Conservation (phyloP, 2,329 filamentous ascomycete species). For the Penicillium sclerotigenum region DNA sequence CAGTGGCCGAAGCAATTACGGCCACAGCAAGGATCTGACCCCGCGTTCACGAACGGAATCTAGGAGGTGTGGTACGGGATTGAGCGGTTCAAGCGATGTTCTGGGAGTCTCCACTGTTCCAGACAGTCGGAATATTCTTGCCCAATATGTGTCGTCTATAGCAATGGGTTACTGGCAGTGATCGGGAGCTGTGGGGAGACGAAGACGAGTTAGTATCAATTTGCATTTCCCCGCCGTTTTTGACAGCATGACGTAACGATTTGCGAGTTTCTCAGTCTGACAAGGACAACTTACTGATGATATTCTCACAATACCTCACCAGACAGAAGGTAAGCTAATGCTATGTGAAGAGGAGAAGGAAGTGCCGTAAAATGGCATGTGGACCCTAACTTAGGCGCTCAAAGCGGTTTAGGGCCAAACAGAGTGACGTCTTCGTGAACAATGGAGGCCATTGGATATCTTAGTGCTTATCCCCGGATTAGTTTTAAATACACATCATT, state of each 20-base stretch:
- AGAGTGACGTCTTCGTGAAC: slow-evolving; percentile 32
- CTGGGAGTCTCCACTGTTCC: background rate
- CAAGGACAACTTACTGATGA: background rate
- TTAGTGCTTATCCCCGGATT: background rate
- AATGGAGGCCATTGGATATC: background rate
- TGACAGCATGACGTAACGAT: background rate
- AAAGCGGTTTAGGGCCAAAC: slow-evolving; percentile 21
- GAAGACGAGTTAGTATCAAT: slow-evolving; percentile 14
- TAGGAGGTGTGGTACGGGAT: background rate
- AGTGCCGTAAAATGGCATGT: slow-evolving; percentile 22
- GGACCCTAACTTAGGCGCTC: slow-evolving; percentile 18
- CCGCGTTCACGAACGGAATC: slow-evolving; percentile 8
- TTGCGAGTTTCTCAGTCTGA: background rate
- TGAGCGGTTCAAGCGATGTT: background rate
- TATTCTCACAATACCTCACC: background rate
- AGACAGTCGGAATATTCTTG: background rate
- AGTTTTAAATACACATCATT: background rate
- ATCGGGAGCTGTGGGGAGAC: slow-evolving; percentile 9
- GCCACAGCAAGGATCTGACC: slow-evolving; percentile 10
- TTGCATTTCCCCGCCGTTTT: background rate
- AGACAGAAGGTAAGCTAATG: background rate
- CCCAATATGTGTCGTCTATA: background rate
- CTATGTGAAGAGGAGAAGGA: slow-evolving; percentile 9
- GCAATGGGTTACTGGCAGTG: slow-evolving; percentile 10
- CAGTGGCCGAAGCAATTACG: background rate